Evolutionary conservation across 1,284 basidiomycete species (phyloP).

Genomic region (Moesziomyces sp.): DNA sequence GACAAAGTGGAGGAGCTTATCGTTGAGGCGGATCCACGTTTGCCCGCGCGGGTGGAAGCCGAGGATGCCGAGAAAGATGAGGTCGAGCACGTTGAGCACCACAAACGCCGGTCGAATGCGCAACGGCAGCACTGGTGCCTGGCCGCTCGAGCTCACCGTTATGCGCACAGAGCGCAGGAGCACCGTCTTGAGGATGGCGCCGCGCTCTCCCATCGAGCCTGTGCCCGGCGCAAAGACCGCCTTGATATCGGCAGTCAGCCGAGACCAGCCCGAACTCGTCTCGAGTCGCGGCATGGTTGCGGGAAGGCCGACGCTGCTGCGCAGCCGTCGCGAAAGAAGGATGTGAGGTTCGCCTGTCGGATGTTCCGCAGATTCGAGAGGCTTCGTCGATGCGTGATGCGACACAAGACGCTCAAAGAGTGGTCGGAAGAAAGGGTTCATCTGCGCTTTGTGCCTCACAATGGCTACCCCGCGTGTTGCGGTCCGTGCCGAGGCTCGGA

Average conservation of each 20-base stretch:
- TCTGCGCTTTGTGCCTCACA: not conserved
- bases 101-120: constrained; percentile 59
- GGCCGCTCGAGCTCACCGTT: constrained; percentile 4
- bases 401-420: not conserved
- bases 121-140: constrained; percentile 41
- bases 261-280: constrained; percentile 36
- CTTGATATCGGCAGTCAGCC: constrained; percentile 16
- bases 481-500: not conserved
- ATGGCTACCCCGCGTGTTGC: not conserved
- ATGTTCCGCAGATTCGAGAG: not conserved
- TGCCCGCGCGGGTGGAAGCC: constrained; percentile 62
- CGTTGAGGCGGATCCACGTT: constrained; percentile 75
- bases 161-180: constrained; percentile 44
- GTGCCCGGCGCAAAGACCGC: constrained; percentile 18
- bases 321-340: not conserved
- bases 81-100: constrained; percentile 46
- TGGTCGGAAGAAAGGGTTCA: not conserved
- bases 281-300: constrained; percentile 46
- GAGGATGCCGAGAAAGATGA: constrained; percentile 58
- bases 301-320: not conserved
- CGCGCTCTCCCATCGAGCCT: constrained; percentile 10
- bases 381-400: not conserved
- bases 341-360: not conserved
- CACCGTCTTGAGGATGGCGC: constrained; percentile 32
- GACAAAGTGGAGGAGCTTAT: constrained; percentile 85